Evolutionary conservation across 2,329 filamentous ascomycete species (phyloP), one percentile per base, ranked within the genome.

Genomic region (Ophiostoma australiae): DNA sequence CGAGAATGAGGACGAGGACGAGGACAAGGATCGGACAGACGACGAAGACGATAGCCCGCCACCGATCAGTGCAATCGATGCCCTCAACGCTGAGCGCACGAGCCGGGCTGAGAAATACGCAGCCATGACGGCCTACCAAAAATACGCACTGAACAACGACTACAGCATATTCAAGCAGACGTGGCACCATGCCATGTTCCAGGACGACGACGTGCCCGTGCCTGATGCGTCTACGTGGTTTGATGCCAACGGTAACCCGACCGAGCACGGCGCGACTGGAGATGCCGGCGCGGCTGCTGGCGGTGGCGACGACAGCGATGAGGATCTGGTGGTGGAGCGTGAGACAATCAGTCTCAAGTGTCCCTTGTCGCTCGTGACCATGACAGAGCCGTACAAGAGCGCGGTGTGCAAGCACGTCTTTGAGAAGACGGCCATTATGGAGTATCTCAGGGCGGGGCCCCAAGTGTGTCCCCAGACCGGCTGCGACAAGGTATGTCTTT

Each of bases 321-420:
- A 91, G 27, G 91, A 94, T 61, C 82, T 94, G 33, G 85, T 89
- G 1, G 85, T 94, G 39, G 84, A 86, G 37, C 83, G 86, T 68
- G 87, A 89, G 73, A 85, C 84, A 4, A 83, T 89, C 69, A 90
- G 87, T 77, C 86, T 90, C 41, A 89, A 87, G 75, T 94, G 91
- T 76, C 90, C 90, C 0, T 78, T 94, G 27, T 90, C 90, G 0
- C 81, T 93, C 74, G 82, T 82, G 69, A 81, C 85, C 65, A 89
- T 92, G 81, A 80, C 82, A 61, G 84, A 92, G 69, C 91, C 91
- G 0, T 88, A 87, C 76, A 91, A 86, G 70, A 91, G 87, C 75
- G 80, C 77, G 17, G 86, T 86, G 74, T 94, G 91, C 81, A 88
- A 86, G 70, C 91, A 94, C 78, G 89, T 86, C 0, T 94, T 92